Conservation (phyloP, 805 yeast species). For the Zygoascus biomembranicola region DNA sequence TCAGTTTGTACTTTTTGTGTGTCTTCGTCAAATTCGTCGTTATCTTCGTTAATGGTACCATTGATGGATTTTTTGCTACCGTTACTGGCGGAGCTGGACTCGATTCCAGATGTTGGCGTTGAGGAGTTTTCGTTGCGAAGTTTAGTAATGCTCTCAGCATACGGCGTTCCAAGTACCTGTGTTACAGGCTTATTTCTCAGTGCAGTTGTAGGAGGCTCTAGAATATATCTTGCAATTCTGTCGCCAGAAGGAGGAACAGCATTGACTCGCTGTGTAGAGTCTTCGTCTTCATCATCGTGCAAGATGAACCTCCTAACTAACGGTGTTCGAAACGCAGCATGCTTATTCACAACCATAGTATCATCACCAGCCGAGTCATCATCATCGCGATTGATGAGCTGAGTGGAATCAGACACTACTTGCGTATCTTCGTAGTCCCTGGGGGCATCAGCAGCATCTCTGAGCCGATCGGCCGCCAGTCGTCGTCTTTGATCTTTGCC, state of each 20-base stretch:
- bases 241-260: neutral
- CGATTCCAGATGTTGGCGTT: neutral
- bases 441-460: neutral
- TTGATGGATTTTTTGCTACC: constrained; percentile 6
- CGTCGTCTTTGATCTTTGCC: neutral
- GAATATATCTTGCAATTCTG: neutral
- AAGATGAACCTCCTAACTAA: neutral
- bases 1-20: neutral
- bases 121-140: neutral
- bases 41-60: neutral
- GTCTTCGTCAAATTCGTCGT: neutral
- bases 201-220: neutral
- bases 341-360: neutral
- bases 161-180: constrained; percentile 3
- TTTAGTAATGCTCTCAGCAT: neutral
- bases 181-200: neutral
- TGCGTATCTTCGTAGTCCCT: neutral
- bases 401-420: neutral
- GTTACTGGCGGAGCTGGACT: neutral
- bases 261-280: constrained; percentile 1
- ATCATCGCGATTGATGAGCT: neutral
- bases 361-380: neutral
- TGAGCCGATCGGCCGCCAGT: neutral
- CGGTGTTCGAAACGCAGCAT: neutral
- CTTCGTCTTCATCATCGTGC: neutral